These are phyloP conservation scores for Hippophae tibetana DNA, from an alignment of 306 rosid species.

Conservation along the genomic window DNA sequence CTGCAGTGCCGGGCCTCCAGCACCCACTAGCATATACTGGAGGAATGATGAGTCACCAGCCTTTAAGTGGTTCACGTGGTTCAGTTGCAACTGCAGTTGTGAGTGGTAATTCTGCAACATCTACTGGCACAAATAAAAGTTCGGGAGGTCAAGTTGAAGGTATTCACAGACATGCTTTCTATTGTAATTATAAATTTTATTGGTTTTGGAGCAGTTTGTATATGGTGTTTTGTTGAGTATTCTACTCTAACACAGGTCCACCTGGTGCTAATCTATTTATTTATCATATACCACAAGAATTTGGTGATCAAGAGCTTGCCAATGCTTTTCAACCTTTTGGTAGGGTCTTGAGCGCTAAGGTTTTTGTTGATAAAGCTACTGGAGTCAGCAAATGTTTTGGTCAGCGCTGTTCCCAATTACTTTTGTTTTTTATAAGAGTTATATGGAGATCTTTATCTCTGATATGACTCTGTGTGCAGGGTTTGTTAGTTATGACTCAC, in stretches of 20 bases:
- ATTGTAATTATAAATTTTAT: no score
- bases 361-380: constrained; percentile 94
- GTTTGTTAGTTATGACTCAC: constrained; percentile 88
- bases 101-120: constrained; percentile 41
- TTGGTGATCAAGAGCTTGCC: constrained; percentile 83
- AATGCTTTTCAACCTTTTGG: constrained; percentile 82
- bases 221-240: constrained; percentile 17
- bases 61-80: constrained; percentile 58
- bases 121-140: constrained; percentile 54
- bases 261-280: constrained; percentile 97
- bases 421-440: constrained; percentile 18
- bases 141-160: constrained; percentile 88
- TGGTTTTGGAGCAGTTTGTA: no score
- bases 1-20: constrained; percentile 71
- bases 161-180: constrained; percentile 6
- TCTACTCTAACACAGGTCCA: constrained; percentile 57
- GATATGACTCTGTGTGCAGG: constrained; percentile 44
- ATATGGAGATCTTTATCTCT: constrained; percentile 18
- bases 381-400: constrained; percentile 99
- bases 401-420: constrained; percentile 28
- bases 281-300: constrained; percentile 99
- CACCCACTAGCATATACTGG: constrained; percentile 75
- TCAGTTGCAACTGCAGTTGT: constrained; percentile 54
- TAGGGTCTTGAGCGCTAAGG: constrained; percentile 91
- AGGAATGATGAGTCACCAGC: constrained; percentile 74